These are phyloP conservation scores for Penicillium glabrum DNA, from an alignment of 2,329 filamentous ascomycete species.

Conservation along the genomic window DNA sequence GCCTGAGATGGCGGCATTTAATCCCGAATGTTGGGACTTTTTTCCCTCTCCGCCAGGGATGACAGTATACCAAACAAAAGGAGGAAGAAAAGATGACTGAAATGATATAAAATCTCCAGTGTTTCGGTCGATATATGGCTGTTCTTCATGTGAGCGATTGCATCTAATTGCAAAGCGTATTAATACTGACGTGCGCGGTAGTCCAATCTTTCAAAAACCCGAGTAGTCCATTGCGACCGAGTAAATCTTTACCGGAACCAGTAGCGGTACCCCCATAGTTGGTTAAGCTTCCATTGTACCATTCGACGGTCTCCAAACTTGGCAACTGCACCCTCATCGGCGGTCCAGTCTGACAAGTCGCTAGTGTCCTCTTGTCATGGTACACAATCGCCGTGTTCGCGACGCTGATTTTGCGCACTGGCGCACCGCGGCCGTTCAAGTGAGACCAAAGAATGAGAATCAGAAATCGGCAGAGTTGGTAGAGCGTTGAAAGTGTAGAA, in stretches of 20 bases:
- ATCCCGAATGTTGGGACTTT: not conserved
- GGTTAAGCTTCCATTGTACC: slow-evolving; percentile 62
- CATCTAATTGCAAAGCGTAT: not conserved
- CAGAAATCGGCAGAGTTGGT: not conserved
- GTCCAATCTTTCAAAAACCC: not conserved
- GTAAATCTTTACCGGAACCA: not conserved
- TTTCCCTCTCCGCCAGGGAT: slow-evolving; percentile 25
- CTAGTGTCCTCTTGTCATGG: slow-evolving; percentile 67
- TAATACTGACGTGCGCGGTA: not conserved
- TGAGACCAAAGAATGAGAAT: not conserved
- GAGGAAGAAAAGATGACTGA: slow-evolving; percentile 64
- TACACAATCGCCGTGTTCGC: slow-evolving; percentile 67
- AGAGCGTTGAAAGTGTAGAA: not conserved
- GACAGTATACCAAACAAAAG: slow-evolving; percentile 68
- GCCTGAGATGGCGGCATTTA: slow-evolving; percentile 55
- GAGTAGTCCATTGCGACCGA: not conserved
- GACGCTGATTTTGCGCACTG: slow-evolving; percentile 68
- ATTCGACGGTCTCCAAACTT: slow-evolving; percentile 65
- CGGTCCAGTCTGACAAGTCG: slow-evolving; percentile 70
- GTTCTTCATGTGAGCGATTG: slow-evolving; percentile 38
- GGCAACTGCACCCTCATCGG: slow-evolving; percentile 67
- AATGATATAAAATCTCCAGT: slow-evolving; percentile 68
- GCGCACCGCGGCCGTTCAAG: slow-evolving; percentile 43
- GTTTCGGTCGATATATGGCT: slow-evolving; percentile 63
- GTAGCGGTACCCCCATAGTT: slow-evolving; percentile 23